Evolutionary conservation across 352 stramenopile species (phyloP).

Genomic region (Phytophthora pistaciae): DNA sequence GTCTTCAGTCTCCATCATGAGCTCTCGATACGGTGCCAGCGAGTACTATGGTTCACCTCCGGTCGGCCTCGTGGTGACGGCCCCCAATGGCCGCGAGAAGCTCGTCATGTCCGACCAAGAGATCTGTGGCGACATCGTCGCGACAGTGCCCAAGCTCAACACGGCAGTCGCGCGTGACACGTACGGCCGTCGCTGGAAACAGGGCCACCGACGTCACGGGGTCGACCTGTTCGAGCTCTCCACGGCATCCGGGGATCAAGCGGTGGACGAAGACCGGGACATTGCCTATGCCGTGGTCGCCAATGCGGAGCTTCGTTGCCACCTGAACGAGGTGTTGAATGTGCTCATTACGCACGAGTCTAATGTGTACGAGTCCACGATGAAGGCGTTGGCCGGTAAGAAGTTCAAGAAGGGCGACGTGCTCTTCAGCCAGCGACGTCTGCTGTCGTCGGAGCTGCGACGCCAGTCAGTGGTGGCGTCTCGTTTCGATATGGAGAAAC

Average conservation of each 20-base stretch:
- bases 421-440: conserved; percentile 44
- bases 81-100: conserved; percentile 37
- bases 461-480: conserved; percentile 40
- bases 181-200: conserved; percentile 56
- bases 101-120: conserved; percentile 49
- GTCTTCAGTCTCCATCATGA: conserved; percentile 24
- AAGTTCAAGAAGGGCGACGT: conserved; percentile 58
- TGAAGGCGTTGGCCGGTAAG: conserved; percentile 50
- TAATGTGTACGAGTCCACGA: conserved; percentile 52
- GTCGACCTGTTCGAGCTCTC: conserved; percentile 62
- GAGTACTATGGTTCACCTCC: conserved; percentile 32
- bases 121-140: conserved; percentile 52
- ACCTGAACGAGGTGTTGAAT: conserved; percentile 71
- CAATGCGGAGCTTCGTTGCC: conserved; percentile 55
- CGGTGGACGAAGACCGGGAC: conserved; percentile 34
- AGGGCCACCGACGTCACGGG: conserved; percentile 38
- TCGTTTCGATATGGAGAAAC: conserved; percentile 18
- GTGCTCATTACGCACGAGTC: conserved; percentile 53
- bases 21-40: conserved; percentile 27
- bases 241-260: conserved; percentile 22
- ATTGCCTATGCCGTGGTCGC: conserved; percentile 58
- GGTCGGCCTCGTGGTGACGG: conserved; percentile 35
- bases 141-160: conserved; percentile 46
- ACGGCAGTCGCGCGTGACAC: conserved; percentile 44
- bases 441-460: conserved; percentile 31